Base-by-base conservation (phyloP, 805 yeast genomes). In the Metschnikowia lachancei region DNA sequence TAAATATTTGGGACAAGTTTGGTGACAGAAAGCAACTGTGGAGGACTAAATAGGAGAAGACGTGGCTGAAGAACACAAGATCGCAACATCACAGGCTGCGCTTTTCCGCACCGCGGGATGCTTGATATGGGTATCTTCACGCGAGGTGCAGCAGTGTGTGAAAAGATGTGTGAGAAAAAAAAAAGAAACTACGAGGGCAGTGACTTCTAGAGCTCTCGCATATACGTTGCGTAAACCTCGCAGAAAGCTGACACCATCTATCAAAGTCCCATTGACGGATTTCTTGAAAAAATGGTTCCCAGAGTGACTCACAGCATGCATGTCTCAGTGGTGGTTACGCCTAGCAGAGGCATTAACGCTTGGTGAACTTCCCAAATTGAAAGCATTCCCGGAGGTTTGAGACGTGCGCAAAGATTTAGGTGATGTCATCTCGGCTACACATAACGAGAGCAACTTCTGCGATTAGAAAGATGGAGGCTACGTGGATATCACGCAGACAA, bases 1-100 rank as follows among this genome's bases (percentile, higher is more conserved):
- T n/a, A 17, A 12, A 33, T 5, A 17, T 6, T 3, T 16, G 36
- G 22, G 22, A 4, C 20, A 17, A 33, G 17, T 22, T 36, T 36
- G 4, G 39, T 14, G 30, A 26, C n/a, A 19, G 11, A 36, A 24
- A 22, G 17, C 17, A 36, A 36, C 13, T 33, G 17, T 33, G 17
- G 20, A 32, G 17, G 19, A 18, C 13, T 16, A 33, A 8, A 33
- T 33, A 33, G 22, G 22, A 13, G 11, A 33, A 33, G 36, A 33
- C 17, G 36, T 36, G 31, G 22, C 14, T 17, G 18, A 37, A 26
- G 20, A 37, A 12, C 33, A 37, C 20, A 17, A 38, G 42, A 39
- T 28, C 29, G 26, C 28, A 26, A 26, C 28, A 19, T 39, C 42
- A 31, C 42, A 39, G 24, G 36, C 16, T 40, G 43, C 43, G 38